Base-by-base conservation (phyloP, 352 stramenopile species). In the Peronospora farinosa region DNA sequence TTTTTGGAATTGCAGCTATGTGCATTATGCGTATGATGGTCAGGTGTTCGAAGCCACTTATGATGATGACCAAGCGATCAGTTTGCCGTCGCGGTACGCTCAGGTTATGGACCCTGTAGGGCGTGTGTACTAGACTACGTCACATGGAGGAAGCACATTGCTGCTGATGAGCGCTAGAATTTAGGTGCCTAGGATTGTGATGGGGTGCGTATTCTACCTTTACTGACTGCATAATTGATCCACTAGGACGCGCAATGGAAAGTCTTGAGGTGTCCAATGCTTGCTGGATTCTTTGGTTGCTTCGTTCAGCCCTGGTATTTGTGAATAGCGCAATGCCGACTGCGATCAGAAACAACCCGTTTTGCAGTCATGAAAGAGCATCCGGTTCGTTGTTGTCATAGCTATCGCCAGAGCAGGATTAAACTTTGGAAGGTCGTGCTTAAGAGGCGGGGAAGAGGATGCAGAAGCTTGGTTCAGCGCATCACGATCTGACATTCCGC, bases 31-130 rank as follows among this genome's bases (percentile, higher is more conserved):
- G 23, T 88, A 76, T 54, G 68, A 81, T 38, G 74, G 68, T 23
- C 57, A 73, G 27, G 77, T 92, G 42, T 92, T 87, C 40, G 81
- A 92, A 65, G 81, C 76, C 16, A 90, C 81, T 9, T 92, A 89
- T 40, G 72, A 82, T 32, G 81, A 92, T 51, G 51, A 80, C 10
- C 77, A 90, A 53, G 69, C 58, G 7, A 77, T 92, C 9, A 67
- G 67, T 42, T 65, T 92, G 56, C 81, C 81, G 35, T 90, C 81
- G 17, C 69, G 74, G 13, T 86, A 79, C 27, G 81, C 81, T 7
- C 77, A 84, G 37, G 54, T 49, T 39, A 92, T 92, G 81, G 81
- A 78, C 5, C 47, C 67, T 0, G 67, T 72, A 9, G 80, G 77
- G n/a, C 60, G 63, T 38, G 72, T 91, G 38, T 85, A 78, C 62